Base-by-base conservation (phyloP, 306 rosid species). In the Ochetophila trinervis region DNA sequence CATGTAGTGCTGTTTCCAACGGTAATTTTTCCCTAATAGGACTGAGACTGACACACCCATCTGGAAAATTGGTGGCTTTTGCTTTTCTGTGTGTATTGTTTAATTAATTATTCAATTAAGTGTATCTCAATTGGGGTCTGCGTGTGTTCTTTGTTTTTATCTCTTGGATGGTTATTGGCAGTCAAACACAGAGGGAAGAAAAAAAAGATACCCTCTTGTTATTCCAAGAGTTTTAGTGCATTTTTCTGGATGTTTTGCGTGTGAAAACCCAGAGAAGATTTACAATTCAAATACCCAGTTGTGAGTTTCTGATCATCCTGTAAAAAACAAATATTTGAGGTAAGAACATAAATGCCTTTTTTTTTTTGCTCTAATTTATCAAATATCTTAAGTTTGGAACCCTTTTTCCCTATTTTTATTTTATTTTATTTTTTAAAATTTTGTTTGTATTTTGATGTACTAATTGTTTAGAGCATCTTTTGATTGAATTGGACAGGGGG, bases 41-140 rank as follows among this genome's bases (percentile, higher is more conserved):
- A 14, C 19, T 6, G 8, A 8, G 30, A 5, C 19, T 6, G 8
- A 5, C 22, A 5, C 24, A 32, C 18, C 51, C 53, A 9, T 20
- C 15, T 40, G 57, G 61, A 57, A 58, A 62, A 56, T 47, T 61
- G 44, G 53, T 56, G 53, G 70, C 44, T 80, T 76, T 67, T 35
- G 12, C 27, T 35, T 63, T 66, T 53, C 23, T 58, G 21, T 24
- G 13, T 4, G n/a, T 6, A 53, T 24, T 24, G 19, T 44, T 8
- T 3, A 24, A 4, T 20, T 4, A 16, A 0, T 2, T 27, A 1
- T 60, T 42, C 8, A 11, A 47, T 40, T 30, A 2, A 53, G 35
- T 42, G 18, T 16, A 20, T 16, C 51, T 22, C 3, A 34, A 15
- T 67, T 67, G 24, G 47, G 35, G 13, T 49, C 13, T 53, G 20